Percentiles rank a stretch among this genome's conserved stretches.
Conservation (phyloP, 2,329 filamentous ascomycete genomes). For the Diaporthe ampelina region DNA sequence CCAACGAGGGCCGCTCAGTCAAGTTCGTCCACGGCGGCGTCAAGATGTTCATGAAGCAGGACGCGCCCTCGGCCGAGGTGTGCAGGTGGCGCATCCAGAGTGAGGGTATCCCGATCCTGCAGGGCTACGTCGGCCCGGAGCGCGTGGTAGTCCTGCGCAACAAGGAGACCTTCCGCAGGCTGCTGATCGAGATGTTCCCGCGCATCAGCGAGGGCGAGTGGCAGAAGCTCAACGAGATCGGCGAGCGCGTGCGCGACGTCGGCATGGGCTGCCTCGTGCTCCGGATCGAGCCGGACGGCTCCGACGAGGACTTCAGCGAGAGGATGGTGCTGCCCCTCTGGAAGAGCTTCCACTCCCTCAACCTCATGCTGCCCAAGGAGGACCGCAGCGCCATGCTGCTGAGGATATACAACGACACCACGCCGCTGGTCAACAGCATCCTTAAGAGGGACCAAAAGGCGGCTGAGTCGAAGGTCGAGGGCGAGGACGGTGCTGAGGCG, state of each 20-base stretch:
- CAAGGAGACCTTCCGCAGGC: slow-evolving; percentile 82
- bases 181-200: slow-evolving; percentile 97
- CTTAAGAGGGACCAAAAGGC: slow-evolving; percentile 64
- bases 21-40: slow-evolving; percentile 98
- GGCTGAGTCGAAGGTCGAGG: slow-evolving; percentile 53
- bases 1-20: slow-evolving; percentile 91
- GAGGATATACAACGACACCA: slow-evolving; percentile 90
- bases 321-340: slow-evolving; percentile 91
- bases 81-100: slow-evolving; percentile 97
- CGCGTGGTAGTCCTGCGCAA: slow-evolving; percentile 82
- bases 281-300: slow-evolving; percentile 81
- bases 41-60: slow-evolving; percentile 99
- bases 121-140: slow-evolving; percentile 87
- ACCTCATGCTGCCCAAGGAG: slow-evolving; percentile 98
- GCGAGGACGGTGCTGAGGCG: slow-evolving; percentile 46
- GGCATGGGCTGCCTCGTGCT: slow-evolving; percentile 94
- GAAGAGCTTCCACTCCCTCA: slow-evolving; percentile 92
- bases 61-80: slow-evolving; percentile 86
- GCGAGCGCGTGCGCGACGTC: slow-evolving; percentile 82
- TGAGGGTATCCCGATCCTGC: slow-evolving; percentile 91
- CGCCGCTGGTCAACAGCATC: slow-evolving; percentile 81
- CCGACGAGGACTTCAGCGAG: slow-evolving; percentile 74
- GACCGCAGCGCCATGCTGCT: slow-evolving; percentile 93
- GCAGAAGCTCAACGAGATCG: slow-evolving; percentile 87
- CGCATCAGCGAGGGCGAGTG: slow-evolving; percentile 83